A percentile compares a stretch with the other conserved stretches of the same genome.
Conservation (phyloP, 768 basidiomycete genomes). For the Pleurotus tuoliensis region DNA sequence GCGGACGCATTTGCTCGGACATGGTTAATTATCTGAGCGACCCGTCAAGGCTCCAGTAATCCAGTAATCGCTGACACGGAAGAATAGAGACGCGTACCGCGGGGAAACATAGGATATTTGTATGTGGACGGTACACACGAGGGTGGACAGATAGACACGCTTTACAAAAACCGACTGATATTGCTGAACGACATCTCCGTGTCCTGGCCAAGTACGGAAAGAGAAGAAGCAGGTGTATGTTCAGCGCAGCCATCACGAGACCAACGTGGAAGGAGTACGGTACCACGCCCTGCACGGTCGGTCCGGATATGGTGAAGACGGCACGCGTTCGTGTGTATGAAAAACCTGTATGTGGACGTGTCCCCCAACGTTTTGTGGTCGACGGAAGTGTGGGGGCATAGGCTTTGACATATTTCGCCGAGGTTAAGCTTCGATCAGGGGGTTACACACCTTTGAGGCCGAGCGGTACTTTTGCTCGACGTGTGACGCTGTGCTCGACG, state of each 20-base stretch:
- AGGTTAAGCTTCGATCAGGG: constrained; percentile 6
- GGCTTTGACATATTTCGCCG: constrained; percentile 8
- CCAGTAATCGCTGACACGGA: not conserved
- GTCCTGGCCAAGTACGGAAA: not conserved
- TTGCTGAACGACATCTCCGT: not conserved
- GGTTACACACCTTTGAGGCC: not conserved
- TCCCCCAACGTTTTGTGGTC: constrained; percentile 6
- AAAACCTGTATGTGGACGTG: constrained; percentile 5
- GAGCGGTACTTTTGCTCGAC: not conserved
- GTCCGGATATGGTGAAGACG: constrained; percentile 2
- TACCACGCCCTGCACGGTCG: constrained; percentile 5
- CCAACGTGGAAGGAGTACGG: not conserved
- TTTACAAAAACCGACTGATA: not conserved
- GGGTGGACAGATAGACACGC: not conserved
- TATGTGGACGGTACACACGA: not conserved
- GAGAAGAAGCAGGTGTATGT: not conserved
- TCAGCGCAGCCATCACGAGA: constrained; percentile 2
- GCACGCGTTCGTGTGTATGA: not conserved
- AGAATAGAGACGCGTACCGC: not conserved
- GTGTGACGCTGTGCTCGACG: too few relatives aligned
- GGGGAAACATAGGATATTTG: constrained; percentile 7
- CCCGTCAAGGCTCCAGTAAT: not conserved
- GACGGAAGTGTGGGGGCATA: constrained; percentile 1
- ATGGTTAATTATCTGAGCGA: constrained; percentile 4
- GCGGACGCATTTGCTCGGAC: constrained; percentile 6